phyloP scores from a whole-genome alignment of 139 green algal species.

The Gonium pectorale region DNA sequence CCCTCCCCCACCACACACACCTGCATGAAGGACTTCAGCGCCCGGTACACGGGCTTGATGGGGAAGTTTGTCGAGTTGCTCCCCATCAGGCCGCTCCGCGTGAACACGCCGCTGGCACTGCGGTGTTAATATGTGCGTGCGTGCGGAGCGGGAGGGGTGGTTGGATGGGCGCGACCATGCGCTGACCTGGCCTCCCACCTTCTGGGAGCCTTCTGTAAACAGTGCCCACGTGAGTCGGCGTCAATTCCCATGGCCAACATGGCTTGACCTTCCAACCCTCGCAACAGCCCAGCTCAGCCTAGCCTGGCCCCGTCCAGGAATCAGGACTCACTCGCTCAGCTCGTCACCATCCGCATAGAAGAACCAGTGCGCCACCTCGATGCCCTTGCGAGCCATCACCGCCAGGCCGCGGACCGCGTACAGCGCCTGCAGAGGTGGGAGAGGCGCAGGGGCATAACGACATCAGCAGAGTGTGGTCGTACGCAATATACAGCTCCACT shows the following conservation, averaged over 20 bases:
- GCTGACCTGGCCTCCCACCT: not conserved
- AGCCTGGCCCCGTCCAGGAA: not conserved
- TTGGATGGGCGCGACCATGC: not conserved
- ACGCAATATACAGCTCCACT: no score
- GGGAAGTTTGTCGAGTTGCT: slow-evolving; percentile 33
- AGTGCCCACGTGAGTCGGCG: not conserved
- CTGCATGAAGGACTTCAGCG: slow-evolving; percentile 17
- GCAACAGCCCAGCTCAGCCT: no score
- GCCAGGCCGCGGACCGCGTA: slow-evolving; percentile 42
- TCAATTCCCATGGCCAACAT: not conserved
- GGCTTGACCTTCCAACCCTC: not conserved
- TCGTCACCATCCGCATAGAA: slow-evolving; percentile 50
- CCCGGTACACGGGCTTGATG: not conserved
- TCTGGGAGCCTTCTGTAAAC: not conserved
- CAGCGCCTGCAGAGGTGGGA: not conserved
- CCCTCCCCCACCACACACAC: not conserved
- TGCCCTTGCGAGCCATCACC: slow-evolving; percentile 47
- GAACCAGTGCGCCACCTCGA: slow-evolving; percentile 43
- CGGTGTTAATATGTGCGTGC: not conserved
- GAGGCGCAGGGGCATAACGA: no score
- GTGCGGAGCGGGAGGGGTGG: not conserved
- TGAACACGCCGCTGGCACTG: slow-evolving; percentile 19
- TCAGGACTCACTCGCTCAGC: no score
- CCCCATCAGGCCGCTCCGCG: slow-evolving; percentile 17
- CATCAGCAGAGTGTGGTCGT: no score